A percentile compares a stretch with the other conserved stretches of the same genome.
These are phyloP conservation scores for Candida manassasensis DNA, from an alignment of 805 yeast species.

Conservation along the genomic window DNA sequence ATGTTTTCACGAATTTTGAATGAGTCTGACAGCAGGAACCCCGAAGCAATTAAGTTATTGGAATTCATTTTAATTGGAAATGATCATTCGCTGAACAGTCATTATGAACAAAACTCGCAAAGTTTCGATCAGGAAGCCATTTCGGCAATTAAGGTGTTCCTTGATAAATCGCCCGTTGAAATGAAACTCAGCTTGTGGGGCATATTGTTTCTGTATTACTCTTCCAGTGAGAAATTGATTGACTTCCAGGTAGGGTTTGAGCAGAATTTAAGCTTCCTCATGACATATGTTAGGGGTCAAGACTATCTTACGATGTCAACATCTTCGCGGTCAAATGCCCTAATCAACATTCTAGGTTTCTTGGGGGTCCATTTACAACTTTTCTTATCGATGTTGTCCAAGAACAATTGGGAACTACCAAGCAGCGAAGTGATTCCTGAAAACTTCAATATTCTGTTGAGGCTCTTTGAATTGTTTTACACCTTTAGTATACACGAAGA, in stretches of 20 bases:
- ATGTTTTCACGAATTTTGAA: slow-evolving; percentile 53
- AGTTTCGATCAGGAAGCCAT: slow-evolving; percentile 17
- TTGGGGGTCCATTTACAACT: slow-evolving; percentile 47
- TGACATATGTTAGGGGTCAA: slow-evolving; percentile 25
- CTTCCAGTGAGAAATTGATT: slow-evolving; percentile 17
- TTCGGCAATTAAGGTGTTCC: slow-evolving; percentile 54
- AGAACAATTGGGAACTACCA: slow-evolving; percentile 30
- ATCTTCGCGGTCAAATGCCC: slow-evolving; percentile 32
- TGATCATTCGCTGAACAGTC: not conserved
- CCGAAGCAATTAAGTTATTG: slow-evolving; percentile 36
- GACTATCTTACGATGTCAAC: slow-evolving; percentile 16
- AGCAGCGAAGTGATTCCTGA: not conserved
- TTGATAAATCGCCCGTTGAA: slow-evolving; percentile 58
- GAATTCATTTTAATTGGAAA: slow-evolving; percentile 42
- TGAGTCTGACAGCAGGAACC: slow-evolving; percentile 21
- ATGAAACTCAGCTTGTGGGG: slow-evolving; percentile 74
- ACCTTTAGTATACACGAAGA: slow-evolving; percentile 52
- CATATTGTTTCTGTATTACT: slow-evolving; percentile 56
- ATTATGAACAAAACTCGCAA: not conserved
- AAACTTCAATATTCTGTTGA: slow-evolving; percentile 19
- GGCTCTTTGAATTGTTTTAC: slow-evolving; percentile 41
- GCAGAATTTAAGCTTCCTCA: slow-evolving; percentile 43
- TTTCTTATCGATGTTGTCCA: slow-evolving; percentile 22
- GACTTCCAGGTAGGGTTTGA: slow-evolving; percentile 49
- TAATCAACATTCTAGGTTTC: slow-evolving; percentile 50